Conservation (phyloP, 495 filamentous ascomycete genomes). For the Talaromyces proteolyticus region DNA sequence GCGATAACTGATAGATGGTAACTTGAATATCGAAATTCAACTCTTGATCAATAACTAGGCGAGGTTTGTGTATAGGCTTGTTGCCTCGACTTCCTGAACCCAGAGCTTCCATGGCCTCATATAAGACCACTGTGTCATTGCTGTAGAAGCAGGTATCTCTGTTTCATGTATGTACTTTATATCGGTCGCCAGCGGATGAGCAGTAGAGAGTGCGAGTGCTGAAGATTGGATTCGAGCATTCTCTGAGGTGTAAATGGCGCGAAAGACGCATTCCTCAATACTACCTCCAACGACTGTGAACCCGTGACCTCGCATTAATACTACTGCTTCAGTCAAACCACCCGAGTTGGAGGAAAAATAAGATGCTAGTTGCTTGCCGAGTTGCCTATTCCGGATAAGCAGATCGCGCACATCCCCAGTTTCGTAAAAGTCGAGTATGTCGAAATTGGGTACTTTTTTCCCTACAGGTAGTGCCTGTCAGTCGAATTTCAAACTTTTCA, state of each 20-base stretch:
- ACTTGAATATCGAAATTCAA: too few relatives aligned
- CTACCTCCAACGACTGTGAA: slow-evolving; percentile 31
- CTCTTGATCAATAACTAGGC: too few relatives aligned
- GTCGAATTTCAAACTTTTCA: neutral
- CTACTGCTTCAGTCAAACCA: slow-evolving; percentile 23
- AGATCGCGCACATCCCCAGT: slow-evolving; percentile 25
- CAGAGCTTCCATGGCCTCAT: slow-evolving; percentile 35
- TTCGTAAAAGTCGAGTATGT: slow-evolving; percentile 21
- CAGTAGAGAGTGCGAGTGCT: slow-evolving; percentile 14
- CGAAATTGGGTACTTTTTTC: slow-evolving; percentile 23
- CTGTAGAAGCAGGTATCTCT: slow-evolving; percentile 14
- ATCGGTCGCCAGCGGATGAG: slow-evolving; percentile 4
- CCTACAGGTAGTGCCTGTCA: slow-evolving; percentile 2
- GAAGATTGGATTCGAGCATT: slow-evolving; percentile 36
- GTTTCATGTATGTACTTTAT: slow-evolving; percentile 17
- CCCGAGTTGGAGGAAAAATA: slow-evolving; percentile 11
- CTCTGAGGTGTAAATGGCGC: slow-evolving; percentile 38
- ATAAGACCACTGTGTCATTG: slow-evolving; percentile 16
- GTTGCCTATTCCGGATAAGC: slow-evolving; percentile 27
- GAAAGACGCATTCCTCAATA: slow-evolving; percentile 33
- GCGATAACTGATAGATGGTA: too few relatives aligned
- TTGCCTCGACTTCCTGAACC: slow-evolving; percentile 30
- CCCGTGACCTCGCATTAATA: slow-evolving; percentile 44
- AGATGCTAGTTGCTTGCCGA: slow-evolving; percentile 25
- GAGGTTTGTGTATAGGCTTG: slow-evolving; percentile 22